Evolutionary conservation across 192 early-diverging fungal genomes (phyloP), one percentile per base, ranked within the genome.

Genomic region (Coemansia sp.): DNA sequence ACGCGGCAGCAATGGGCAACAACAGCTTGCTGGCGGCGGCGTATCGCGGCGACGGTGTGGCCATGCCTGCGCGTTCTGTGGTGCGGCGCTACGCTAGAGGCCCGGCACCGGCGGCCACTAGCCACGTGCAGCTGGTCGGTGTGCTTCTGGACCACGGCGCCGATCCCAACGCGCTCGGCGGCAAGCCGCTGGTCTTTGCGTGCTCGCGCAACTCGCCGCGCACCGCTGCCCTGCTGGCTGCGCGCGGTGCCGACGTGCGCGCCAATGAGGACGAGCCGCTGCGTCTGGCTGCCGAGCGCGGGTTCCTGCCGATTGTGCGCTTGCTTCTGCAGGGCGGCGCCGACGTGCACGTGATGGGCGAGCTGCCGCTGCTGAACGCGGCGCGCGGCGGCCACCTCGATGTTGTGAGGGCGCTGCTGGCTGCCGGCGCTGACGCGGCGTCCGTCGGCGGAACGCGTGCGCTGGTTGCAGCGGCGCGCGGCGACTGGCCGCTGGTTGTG

Each of bases 1-100:
- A 52, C n/a, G 62, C 40, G 18, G 64, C 48, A 11, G 75, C 69
- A 11, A 52, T 74, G 40, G 61, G 68, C 66, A 55, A 83, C 34
- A 77, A 72, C 69, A 71, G 75, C 38, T 33, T 83, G 17, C 50
- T 83, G 36, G 68, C 80, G 1, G 80, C 80, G 8, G 60, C 61
- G 54, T 83, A 77, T 57, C 63, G 64, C 31, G 80, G 80, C 63
- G 80, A 83, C 42, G 80, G 80, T 38, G 18, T 32, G 22, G 33
- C 57, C 16, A 64, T 67, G 45, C 56, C 36, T 1, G 11, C 58
- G 17, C 32, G 56, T 1, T 31, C 56, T 29, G 61, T 45, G 52
- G 34, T 54, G 12, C 59, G 48, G 33, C 60, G 68, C 12, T 67
- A 71, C 63, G 49, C 59, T 1, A 51, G 38, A 2, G 29, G 57